phyloP scores from a whole-genome alignment of 2,329 filamentous ascomycete species.

The Paecilomyces dactylethromorphus region DNA sequence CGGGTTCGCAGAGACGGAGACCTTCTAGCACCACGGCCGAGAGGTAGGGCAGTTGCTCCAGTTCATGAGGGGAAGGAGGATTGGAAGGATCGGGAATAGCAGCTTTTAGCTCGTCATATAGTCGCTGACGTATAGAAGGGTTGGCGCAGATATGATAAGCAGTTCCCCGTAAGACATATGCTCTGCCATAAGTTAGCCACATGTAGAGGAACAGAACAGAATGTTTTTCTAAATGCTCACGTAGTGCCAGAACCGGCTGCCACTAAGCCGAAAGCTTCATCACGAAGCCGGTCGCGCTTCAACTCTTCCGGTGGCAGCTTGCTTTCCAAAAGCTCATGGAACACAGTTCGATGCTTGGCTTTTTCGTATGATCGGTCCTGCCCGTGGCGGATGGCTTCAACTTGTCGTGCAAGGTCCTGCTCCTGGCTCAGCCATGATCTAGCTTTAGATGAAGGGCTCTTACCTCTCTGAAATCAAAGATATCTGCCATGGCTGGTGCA shows the following conservation, averaged over 20 bases:
- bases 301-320: not conserved
- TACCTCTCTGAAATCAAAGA: constrained; percentile 2
- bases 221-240: not conserved
- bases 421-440: not conserved
- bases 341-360: not conserved
- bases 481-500: constrained; percentile 3
- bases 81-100: constrained; percentile 11
- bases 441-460: not conserved
- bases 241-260: not conserved
- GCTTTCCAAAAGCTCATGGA: not conserved
- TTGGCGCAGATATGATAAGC: constrained; percentile 10
- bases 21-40: constrained; percentile 19
- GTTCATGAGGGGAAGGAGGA: constrained; percentile 5
- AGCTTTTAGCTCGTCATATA: constrained; percentile 9
- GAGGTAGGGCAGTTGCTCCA: constrained; percentile 20
- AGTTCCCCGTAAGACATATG: not conserved
- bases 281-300: not conserved
- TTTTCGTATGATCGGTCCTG: not conserved
- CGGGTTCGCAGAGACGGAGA: constrained; percentile 28
- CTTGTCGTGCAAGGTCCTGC: not conserved
- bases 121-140: constrained; percentile 5
- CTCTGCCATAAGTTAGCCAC: not conserved
- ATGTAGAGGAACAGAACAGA: not conserved
- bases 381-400: not conserved
- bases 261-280: not conserved